Conservation (phyloP, 1,284 basidiomycete species). For the Phellinidium pouzarii region DNA sequence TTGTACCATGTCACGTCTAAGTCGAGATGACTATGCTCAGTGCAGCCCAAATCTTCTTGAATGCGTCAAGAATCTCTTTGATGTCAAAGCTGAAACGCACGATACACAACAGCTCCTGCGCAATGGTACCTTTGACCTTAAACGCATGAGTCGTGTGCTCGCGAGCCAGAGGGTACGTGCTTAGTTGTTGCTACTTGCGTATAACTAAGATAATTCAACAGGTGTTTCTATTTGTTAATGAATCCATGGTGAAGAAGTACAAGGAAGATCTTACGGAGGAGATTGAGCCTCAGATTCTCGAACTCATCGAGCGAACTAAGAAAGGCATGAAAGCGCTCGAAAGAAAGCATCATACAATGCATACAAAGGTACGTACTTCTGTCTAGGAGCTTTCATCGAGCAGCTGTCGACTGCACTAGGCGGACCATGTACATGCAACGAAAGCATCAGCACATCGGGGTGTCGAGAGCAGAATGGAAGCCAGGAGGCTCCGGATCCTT, state of each 20-base stretch:
- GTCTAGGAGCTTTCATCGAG: constrained; percentile 31
- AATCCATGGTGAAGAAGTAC: constrained; percentile 60
- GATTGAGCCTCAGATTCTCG: constrained; percentile 70
- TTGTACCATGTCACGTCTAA: constrained; percentile 12
- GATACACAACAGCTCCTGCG: constrained; percentile 64
- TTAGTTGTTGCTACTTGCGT: constrained; percentile 11
- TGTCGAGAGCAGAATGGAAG: constrained; percentile 43
- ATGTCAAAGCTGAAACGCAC: constrained; percentile 69
- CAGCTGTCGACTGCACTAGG: constrained; percentile 39
- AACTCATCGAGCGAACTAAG: constrained; percentile 64
- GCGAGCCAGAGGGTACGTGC: constrained; percentile 51
- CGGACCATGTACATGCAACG: constrained; percentile 36
- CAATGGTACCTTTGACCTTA: constrained; percentile 61
- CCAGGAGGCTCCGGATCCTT: constrained; percentile 53
- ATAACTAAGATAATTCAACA: constrained; percentile 25
- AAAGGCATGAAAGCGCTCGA: constrained; percentile 52
- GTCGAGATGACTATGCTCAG: constrained; percentile 44
- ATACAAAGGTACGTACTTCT: constrained; percentile 45
- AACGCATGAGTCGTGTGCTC: constrained; percentile 58
- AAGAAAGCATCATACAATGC: constrained; percentile 51
- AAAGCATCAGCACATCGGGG: constrained; percentile 37
- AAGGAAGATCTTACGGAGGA: constrained; percentile 67
- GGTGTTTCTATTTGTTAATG: constrained; percentile 67
- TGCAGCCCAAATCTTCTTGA: constrained; percentile 66
- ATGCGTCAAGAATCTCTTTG: constrained; percentile 67